Percentiles rank a stretch among this genome's conserved stretches.
phyloP scores from a whole-genome alignment of 345 rosid species.

The Populus pruinosa region DNA sequence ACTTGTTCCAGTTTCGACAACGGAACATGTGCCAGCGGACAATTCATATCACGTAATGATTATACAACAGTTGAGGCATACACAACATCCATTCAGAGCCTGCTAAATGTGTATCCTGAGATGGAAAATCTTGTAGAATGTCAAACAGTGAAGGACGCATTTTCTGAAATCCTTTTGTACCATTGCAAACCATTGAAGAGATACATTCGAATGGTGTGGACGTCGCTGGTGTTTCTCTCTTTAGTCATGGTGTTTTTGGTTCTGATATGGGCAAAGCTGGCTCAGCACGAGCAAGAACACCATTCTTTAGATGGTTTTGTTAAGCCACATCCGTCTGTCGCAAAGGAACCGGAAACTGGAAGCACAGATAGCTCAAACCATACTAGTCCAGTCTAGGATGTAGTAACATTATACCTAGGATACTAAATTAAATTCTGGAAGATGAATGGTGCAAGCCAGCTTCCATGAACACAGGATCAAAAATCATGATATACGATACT shows the following conservation, averaged over 20 bases:
- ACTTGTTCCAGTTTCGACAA: slow-evolving; percentile 43
- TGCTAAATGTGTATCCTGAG: slow-evolving; percentile 50
- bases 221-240: slow-evolving; percentile 42
- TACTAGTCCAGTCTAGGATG: slow-evolving; percentile 17
- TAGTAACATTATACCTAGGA: neutral
- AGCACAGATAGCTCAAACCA: slow-evolving; percentile 5
- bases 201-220: slow-evolving; percentile 46
- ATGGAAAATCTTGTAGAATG: slow-evolving; percentile 56
- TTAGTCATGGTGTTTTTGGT: slow-evolving; percentile 43
- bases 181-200: slow-evolving; percentile 59
- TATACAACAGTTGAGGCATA: slow-evolving; percentile 39
- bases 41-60: slow-evolving; percentile 32
- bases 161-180: slow-evolving; percentile 40
- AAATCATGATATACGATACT: neutral
- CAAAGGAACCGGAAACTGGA: slow-evolving; percentile 8
- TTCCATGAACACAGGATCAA: slow-evolving; percentile 11
- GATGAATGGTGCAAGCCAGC: slow-evolving; percentile 15
- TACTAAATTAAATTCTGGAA: slow-evolving; percentile 5
- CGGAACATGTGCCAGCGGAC: slow-evolving; percentile 39
- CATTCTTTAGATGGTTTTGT: slow-evolving; percentile 28
- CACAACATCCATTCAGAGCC: slow-evolving; percentile 48
- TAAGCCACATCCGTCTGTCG: slow-evolving; percentile 31
- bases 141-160: slow-evolving; percentile 49
- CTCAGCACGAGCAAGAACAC: slow-evolving; percentile 26
- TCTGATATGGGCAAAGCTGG: slow-evolving; percentile 34